Evolutionary conservation across 192 early-diverging fungal genomes (phyloP), one percentile per base, ranked within the genome.

Genomic region (Coemansia sp.): DNA sequence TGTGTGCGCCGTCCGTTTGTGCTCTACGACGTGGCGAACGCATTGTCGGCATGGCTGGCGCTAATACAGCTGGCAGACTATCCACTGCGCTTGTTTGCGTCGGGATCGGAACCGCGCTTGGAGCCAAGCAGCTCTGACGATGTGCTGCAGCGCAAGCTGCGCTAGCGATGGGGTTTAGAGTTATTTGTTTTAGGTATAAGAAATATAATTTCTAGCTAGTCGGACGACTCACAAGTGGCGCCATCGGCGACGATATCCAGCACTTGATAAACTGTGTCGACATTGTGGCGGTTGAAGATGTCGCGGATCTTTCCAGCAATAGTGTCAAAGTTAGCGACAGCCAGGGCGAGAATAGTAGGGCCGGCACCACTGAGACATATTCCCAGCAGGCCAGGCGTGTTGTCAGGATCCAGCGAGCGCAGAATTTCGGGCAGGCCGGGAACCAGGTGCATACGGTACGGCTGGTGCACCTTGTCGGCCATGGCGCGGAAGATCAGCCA

Each of bases 391-490:
- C 94, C 94, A 0, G 89, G 89, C 22, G 84, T 68, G 22, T 82
- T 84, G 51, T 82, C 82, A 12, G 88, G 89, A 22, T 83, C 86
- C 25, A 88, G 83, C 14, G 85, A 75, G 10, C 78, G 53, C 21
- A 99, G 73, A 68, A 97, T 89, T 60, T 94, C 82, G 22, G 90
- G 76, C 43, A 99, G 79, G 20, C 97, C 97, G 8, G 97, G 97
- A 31, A 99, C 87, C 66, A 99, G 78, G 64, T 91, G 85, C 60
- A 87, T 88, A 29, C 97, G 80, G 75, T 99, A 96, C 5, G 87
- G 87, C 74, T 99, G 97, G 68, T 99, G 97, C n/a, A 98, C 74
- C 62, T 84, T 83, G 78, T 99, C 97, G 54, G 85, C 85, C 95
- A 99, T 98, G 5, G 94, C 90, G 49, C 90, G 87, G 62, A 79